A percentile compares a stretch with the other conserved stretches of the same genome.
Conservation (phyloP, 1,139 yeast species). For the Yamadazyma spencermartinsiae region DNA sequence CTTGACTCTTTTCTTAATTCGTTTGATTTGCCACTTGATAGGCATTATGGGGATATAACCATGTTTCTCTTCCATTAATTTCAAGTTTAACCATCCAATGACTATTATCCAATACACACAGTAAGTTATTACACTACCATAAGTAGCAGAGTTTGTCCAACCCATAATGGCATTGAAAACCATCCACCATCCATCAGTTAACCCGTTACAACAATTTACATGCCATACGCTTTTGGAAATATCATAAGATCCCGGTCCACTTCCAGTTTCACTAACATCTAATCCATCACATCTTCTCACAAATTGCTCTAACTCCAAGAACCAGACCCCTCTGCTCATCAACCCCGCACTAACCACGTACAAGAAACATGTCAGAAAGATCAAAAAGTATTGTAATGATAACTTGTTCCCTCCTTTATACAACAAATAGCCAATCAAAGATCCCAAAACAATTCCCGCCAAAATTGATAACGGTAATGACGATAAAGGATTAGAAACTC, state of each 20-base stretch:
- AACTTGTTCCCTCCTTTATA: conserved; percentile 44
- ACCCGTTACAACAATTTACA: conserved; percentile 94
- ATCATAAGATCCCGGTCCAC: conserved; percentile 95
- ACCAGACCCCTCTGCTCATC: conserved; percentile 77
- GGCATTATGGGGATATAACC: conserved; percentile 66
- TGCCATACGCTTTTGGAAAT: conserved; percentile 84
- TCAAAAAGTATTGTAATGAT: conserved; percentile 43
- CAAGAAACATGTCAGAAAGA: conserved; percentile 42
- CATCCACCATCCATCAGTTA: conserved; percentile 91
- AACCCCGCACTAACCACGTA: conserved; percentile 48
- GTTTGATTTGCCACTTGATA: conserved; percentile 54
- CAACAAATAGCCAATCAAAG: conserved; percentile 35
- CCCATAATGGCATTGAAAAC: conserved; percentile 88
- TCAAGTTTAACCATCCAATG: conserved; percentile 49
- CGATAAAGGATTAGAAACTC: conserved; percentile 40
- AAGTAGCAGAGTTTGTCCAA: conserved; percentile 95
- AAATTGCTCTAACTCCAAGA: conserved; percentile 70
- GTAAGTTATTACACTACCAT: conserved; percentile 84
- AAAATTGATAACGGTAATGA: conserved; percentile 42
- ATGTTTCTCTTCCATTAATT: conserved; percentile 60
- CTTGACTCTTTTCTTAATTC: conserved; percentile 51
- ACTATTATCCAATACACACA: conserved; percentile 73
- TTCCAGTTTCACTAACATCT: conserved; percentile 86
- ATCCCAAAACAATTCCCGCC: conserved; percentile 36
- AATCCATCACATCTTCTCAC: conserved; percentile 72